These are phyloP conservation scores for Nigrograna mackinnonii DNA, from an alignment of 2,329 filamentous ascomycete genomes.

Conservation along the genomic window DNA sequence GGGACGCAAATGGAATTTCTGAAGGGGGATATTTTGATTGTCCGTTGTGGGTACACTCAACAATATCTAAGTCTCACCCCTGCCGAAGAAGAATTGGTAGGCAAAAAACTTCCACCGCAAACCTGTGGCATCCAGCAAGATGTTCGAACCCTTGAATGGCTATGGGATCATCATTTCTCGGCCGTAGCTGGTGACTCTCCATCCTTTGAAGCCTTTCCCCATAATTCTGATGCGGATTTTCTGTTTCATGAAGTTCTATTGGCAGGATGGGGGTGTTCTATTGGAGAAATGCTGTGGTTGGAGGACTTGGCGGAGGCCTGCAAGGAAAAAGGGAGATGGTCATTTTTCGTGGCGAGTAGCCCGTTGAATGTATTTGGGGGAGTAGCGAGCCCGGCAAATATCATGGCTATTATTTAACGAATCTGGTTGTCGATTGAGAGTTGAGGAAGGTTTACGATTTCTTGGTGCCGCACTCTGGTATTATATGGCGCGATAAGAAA, in stretches of 20 bases:
- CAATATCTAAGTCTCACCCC: neutral
- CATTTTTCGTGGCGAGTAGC: neutral
- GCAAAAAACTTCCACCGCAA: too few relatives aligned
- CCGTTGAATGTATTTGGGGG: neutral
- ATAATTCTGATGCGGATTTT: neutral
- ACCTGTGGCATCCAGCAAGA: neutral
- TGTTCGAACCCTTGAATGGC: neutral
- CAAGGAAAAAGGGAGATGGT: conserved; percentile 1
- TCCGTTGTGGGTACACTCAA: conserved; percentile 2
- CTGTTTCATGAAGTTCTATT: conserved; percentile 1
- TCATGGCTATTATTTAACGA: conserved; percentile 1
- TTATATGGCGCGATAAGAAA: too few relatives aligned
- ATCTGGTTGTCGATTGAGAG: too few relatives aligned
- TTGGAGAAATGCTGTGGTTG: conserved; percentile 1
- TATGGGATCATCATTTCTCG: neutral
- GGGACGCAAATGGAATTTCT: conserved; percentile 14
- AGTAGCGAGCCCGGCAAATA: neutral
- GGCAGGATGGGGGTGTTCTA: conserved; percentile 1
- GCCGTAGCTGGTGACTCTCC: neutral
- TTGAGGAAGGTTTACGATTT: too few relatives aligned
- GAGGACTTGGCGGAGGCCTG: neutral
- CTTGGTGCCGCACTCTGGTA: too few relatives aligned
- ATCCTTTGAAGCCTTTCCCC: neutral
- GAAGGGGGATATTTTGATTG: conserved; percentile 21
- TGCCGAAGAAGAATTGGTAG: too few relatives aligned